Evolutionary conservation across 345 rosid genomes (phyloP).

Genomic region (Adansonia digitata): DNA sequence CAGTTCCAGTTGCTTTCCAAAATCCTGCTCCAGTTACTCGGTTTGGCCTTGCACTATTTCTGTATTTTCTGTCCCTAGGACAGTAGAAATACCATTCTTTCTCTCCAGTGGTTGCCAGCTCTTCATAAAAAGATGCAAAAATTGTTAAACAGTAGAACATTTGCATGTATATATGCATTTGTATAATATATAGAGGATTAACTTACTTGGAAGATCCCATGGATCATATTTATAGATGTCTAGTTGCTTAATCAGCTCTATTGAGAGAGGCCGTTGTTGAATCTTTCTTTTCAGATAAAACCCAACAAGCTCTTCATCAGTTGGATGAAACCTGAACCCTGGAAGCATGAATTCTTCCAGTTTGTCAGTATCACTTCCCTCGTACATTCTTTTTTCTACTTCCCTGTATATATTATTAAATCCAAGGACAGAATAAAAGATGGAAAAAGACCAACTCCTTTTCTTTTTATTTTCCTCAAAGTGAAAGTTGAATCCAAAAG

Average conservation of each 20-base stretch:
- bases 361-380: conserved; percentile 35
- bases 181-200: background rate
- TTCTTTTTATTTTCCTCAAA: background rate
- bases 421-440: no score
- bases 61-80: conserved; percentile 81
- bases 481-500: conserved; percentile 4
- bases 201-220: conserved; percentile 85
- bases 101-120: conserved; percentile 66
- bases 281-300: conserved; percentile 66
- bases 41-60: conserved; percentile 83
- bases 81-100: conserved; percentile 87
- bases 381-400: conserved; percentile 35
- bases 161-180: background rate
- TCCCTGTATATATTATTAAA: no score
- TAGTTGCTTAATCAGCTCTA: conserved; percentile 75
- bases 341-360: conserved; percentile 70
- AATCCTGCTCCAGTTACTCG: conserved; percentile 82
- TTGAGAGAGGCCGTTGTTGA: conserved; percentile 60
- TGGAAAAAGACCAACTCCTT: no score
- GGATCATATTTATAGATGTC: no score
- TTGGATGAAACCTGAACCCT: conserved; percentile 89
- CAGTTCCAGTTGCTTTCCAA: conserved; percentile 95
- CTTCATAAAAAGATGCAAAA: conserved; percentile 21
- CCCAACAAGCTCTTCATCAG: no score
- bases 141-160: background rate